These are phyloP conservation scores for Suillus plorans DNA, from an alignment of 768 basidiomycete genomes.

Conservation along the genomic window DNA sequence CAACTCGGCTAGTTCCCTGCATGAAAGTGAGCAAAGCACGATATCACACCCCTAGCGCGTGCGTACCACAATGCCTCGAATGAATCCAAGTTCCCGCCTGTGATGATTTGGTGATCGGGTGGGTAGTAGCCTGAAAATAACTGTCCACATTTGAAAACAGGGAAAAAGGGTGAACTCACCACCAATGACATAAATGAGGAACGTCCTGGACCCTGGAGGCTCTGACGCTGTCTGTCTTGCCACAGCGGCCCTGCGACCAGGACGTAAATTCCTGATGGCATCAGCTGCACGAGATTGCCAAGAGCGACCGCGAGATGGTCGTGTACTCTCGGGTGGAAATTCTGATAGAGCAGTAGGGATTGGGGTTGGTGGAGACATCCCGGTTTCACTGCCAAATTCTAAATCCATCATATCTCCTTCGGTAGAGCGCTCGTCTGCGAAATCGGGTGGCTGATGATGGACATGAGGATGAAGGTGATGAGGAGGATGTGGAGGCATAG, in stretches of 20 bases:
- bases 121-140: constrained; percentile 74
- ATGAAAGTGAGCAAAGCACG: constrained; percentile 1
- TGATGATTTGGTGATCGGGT: constrained; percentile 84
- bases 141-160: constrained; percentile 8
- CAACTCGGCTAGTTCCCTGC: constrained; percentile 79
- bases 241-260: constrained; percentile 29
- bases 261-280: constrained; percentile 55
- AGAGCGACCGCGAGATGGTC: constrained; percentile 34
- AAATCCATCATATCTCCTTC: constrained; percentile 25
- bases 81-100: constrained; percentile 74
- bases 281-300: constrained; percentile 68
- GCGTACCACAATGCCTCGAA: constrained; percentile 77
- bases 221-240: constrained; percentile 23
- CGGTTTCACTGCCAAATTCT: constrained; percentile 19
- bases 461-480: constrained; percentile 10
- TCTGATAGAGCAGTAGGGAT: constrained; percentile 15
- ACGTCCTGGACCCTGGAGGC: constrained; percentile 57
- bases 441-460: constrained; percentile 13
- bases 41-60: constrained; percentile 2
- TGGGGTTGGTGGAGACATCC: constrained; percentile 17
- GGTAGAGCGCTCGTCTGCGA: constrained; percentile 19
- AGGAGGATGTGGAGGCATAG: constrained; percentile 18
- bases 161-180: constrained; percentile 39
- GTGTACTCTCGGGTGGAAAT: constrained; percentile 14
- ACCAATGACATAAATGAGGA: constrained; percentile 89